Percentiles rank a stretch among this genome's conserved stretches.
Evolutionary conservation across 1,139 yeast genomes (phyloP).

Genomic region (Torulaspora globosa): DNA sequence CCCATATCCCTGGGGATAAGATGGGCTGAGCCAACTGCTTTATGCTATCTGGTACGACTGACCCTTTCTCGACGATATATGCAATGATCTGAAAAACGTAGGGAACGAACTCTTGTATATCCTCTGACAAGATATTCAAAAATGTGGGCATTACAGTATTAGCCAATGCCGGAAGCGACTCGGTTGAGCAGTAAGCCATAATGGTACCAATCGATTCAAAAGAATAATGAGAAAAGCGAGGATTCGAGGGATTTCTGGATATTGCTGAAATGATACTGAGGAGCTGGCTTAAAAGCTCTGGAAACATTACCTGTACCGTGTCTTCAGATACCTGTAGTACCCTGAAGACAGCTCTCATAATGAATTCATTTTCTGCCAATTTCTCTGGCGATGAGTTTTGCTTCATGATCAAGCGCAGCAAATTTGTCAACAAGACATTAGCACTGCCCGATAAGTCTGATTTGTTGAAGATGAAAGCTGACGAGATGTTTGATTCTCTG

Average conservation of each 20-base stretch:
- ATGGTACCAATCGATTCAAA: slow-evolving; percentile 85
- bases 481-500: slow-evolving; percentile 50
- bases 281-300: slow-evolving; percentile 56
- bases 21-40: slow-evolving; percentile 71
- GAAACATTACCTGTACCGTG: slow-evolving; percentile 43
- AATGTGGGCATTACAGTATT: slow-evolving; percentile 62
- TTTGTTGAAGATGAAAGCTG: slow-evolving; percentile 61
- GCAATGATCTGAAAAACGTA: slow-evolving; percentile 87
- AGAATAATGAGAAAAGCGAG: slow-evolving; percentile 82
- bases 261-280: slow-evolving; percentile 65
- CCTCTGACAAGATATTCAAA: slow-evolving; percentile 66
- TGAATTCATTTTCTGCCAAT: slow-evolving; percentile 88
- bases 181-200: slow-evolving; percentile 48
- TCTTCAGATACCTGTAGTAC: slow-evolving; percentile 74
- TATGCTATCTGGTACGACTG: slow-evolving; percentile 58
- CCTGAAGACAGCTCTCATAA: slow-evolving; percentile 86
- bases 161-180: slow-evolving; percentile 46
- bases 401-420: slow-evolving; percentile 62
- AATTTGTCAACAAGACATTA: slow-evolving; percentile 53
- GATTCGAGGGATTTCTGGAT: slow-evolving; percentile 89
- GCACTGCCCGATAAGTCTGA: slow-evolving; percentile 60
- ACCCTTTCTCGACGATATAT: slow-evolving; percentile 56
- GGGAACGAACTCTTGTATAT: slow-evolving; percentile 91
- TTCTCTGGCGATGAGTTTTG: slow-evolving; percentile 74
- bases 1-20: slow-evolving; percentile 89